Base-by-base conservation (phyloP, 1,284 basidiomycete species). In the Ceratobasidium sp. region DNA sequence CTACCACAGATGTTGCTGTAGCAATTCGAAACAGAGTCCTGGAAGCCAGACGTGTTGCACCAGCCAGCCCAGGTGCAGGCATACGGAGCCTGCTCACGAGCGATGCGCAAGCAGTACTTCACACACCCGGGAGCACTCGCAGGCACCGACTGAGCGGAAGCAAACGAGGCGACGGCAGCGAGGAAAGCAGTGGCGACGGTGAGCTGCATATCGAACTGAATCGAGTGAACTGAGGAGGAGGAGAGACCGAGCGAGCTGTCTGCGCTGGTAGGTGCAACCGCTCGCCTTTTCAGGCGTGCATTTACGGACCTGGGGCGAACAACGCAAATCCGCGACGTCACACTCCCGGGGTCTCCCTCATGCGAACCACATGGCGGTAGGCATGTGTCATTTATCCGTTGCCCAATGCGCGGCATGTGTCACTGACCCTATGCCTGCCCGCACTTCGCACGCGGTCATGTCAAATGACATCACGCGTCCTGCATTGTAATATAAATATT, bases 401-500 rank as follows among this genome's bases (percentile, higher is more conserved):
- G 28, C 58, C 58, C 18, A 20, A 26, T 15, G 15, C 18, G 42
- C 33, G 69, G 51, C 55, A 71, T 72, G 70, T 55, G 68, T 70
- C 68, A 70, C 56, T 56, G 39, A 20, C 68, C 20, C 51, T 26
- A 70, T 42, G 51, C 68, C 44, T 51, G 44, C 51, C 20, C 51
- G 28, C 18, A 10, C 49, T 18, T 68, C 28, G 44, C 46, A 68
- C 40, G 58, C 70, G 55, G 26, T 58, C 58, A 39, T 58, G 71
- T 75, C 71, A 75, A n/a, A 42, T 75, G 72, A 75, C 72, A 64
- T 75, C 72, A 64, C 60, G 58, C 72, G 42, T 58, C n/a, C 44
- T 40, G 60, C 53, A 55, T 42, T 39, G 12, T 40, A 72, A 44
- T 63, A 20, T 28, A 33, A 63, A 61, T 61, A 73, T 46, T 26